A percentile compares a stretch with the other conserved stretches of the same genome.
phyloP scores from a whole-genome alignment of 2,329 filamentous ascomycete species.

The Didymella pomorum region DNA sequence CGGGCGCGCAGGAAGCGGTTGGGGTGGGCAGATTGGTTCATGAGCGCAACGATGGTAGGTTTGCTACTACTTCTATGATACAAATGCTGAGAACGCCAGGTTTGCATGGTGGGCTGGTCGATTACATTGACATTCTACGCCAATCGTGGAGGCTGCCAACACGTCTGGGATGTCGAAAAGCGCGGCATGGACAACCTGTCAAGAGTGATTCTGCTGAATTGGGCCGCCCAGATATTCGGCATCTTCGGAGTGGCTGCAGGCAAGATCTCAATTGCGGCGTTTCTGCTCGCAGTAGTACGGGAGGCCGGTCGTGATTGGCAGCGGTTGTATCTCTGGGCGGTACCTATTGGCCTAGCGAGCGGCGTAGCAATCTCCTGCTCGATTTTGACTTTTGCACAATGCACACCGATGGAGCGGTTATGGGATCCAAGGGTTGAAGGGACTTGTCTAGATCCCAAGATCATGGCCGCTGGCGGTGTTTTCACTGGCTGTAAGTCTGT shows the following conservation, averaged over 20 bases:
- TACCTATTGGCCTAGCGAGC: conserved; percentile 7
- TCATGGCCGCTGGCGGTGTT: conserved; percentile 10
- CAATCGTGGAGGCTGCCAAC: conserved; percentile 14
- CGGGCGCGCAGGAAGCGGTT: conserved; percentile 2
- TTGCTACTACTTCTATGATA: too few species aligned
- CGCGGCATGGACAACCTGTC: conserved; percentile 11
- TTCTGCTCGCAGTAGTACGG: conserved; percentile 8
- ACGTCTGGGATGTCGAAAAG: conserved; percentile 14
- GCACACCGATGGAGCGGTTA: conserved; percentile 2
- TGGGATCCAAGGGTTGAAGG: conserved; percentile 11
- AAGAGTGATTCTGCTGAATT: conserved; percentile 2
- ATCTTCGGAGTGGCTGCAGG: conserved; percentile 11
- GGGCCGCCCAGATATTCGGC: conserved; percentile 13
- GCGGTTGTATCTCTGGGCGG: conserved; percentile 13
- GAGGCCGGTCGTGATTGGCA: conserved; percentile 14
- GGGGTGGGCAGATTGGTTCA: conserved; percentile 13
- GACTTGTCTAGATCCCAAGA: conserved; percentile 4
- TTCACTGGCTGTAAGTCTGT: conserved; percentile 11
- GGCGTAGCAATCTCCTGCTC: conserved; percentile 13
- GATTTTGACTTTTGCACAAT: conserved; percentile 14
- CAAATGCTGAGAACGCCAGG: too few species aligned
- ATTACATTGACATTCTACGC: conserved; percentile 10
- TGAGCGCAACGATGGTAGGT: conserved; percentile 11
- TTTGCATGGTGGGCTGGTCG: conserved; percentile 14
- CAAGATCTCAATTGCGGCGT: conserved; percentile 8